Evolutionary conservation across 2,329 filamentous ascomycete species (phyloP), one percentile per base, ranked within the genome.

Genomic region (Berkeleyomyces basicola): DNA sequence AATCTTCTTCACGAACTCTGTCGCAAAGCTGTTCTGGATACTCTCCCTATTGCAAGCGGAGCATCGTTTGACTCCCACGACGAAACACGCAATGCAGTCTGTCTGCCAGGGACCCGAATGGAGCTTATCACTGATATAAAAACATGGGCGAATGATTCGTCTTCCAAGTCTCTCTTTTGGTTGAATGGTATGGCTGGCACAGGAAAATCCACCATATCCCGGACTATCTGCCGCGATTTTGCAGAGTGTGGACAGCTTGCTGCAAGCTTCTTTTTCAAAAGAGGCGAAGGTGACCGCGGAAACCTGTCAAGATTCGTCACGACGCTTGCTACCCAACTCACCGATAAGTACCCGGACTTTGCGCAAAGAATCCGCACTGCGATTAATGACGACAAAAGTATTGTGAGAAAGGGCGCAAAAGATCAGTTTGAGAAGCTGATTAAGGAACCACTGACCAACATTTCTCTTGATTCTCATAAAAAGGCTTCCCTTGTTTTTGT

Each of bases 191-290:
- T 73, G 69, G 73, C 72, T 0, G 73, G 73, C 0, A 75, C 71
- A 0, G 73, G 73, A 1, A 75, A 75, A 59, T 75, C 73, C 0
- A 75, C 72, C 4, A 72, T 76, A 3, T 70, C 71, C 4, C 71
- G 69, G 10, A 53, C 49, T 36, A 36, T 53, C 36, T 53, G 49
- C 31, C 10, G 0, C 73, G 71, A 0, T 36, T 74, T 16, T 33
- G 57, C 58, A 3, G 16, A 47, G 0, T 46, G 37, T 31, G 36
- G 58, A 16, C 33, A 40, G 1, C 69, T 75, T 49, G 70, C 68
- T 16, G 72, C 71, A 2, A 74, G 71, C 64, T 78, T 78, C 66
- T 77, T 77, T 68, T 79, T 78, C 67, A 76, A 75, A 60, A 72
- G 69, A 64, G 74, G 72, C 0, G 74, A 75, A 59, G 68, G 66